Evolutionary conservation across 306 rosid genomes (phyloP).

Genomic region (Vigna radiata): DNA sequence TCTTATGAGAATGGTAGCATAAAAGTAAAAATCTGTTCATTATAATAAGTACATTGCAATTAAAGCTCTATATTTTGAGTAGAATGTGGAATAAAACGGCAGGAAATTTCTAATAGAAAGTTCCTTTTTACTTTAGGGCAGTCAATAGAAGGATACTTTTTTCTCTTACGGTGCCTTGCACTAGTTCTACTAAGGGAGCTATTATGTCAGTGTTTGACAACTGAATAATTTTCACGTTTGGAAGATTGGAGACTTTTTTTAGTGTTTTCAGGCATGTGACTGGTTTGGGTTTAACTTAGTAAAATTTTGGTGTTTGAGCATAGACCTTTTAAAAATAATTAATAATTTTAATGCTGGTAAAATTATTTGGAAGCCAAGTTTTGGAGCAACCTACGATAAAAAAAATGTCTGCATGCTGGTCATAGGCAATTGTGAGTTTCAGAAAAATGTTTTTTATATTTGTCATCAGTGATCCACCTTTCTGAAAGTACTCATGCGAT

Average conservation of each 20-base stretch:
- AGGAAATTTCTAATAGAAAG: neutral
- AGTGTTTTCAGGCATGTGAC: conserved; percentile 6
- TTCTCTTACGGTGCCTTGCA: neutral
- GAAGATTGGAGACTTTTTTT: neutral
- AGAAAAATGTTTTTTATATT: conserved; percentile 22
- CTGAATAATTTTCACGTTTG: neutral
- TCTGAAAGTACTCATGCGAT: conserved; percentile 32
- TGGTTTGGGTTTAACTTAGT: neutral
- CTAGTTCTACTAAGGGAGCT: neutral
- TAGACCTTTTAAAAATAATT: neutral
- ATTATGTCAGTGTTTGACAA: conserved; percentile 15
- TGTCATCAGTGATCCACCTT: conserved; percentile 11
- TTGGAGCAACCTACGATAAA: conserved; percentile 3
- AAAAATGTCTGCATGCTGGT: neutral
- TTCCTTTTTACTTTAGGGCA: neutral
- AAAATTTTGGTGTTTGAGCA: conserved; percentile 15
- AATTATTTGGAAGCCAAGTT: neutral
- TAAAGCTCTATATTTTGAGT: neutral
- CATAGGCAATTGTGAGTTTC: neutral
- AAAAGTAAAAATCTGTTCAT: neutral
- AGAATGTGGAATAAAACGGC: neutral
- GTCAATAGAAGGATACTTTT: neutral
- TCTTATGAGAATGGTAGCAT: neutral
- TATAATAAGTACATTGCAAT: neutral
- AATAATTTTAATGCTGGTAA: neutral